A percentile compares a stretch with the other conserved stretches of the same genome.
phyloP scores from a whole-genome alignment of 2,329 filamentous ascomycete species.

The Didymella sp. region DNA sequence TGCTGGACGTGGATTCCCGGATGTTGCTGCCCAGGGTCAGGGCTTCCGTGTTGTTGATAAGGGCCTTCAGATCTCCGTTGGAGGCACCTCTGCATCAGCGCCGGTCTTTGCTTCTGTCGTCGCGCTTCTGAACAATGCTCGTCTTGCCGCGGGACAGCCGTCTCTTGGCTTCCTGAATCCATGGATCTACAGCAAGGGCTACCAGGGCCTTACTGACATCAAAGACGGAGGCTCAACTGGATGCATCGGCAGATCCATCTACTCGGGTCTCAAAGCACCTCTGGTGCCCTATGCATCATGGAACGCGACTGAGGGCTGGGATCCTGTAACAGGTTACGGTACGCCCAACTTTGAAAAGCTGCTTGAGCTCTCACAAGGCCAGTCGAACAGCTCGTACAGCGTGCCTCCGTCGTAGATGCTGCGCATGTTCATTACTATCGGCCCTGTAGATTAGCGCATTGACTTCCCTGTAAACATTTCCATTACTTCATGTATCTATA shows the following conservation, averaged over 20 bases:
- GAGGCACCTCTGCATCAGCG: constrained; percentile 51
- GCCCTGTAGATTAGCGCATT: not conserved
- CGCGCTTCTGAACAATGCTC: constrained; percentile 49
- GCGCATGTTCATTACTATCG: not conserved
- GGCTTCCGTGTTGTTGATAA: constrained; percentile 48
- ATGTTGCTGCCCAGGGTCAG: constrained; percentile 52
- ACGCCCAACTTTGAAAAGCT: constrained; percentile 49
- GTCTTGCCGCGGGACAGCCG: constrained; percentile 44
- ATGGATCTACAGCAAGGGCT: constrained; percentile 53
- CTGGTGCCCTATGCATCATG: constrained; percentile 56
- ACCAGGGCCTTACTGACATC: constrained; percentile 58
- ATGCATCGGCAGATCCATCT: constrained; percentile 52
- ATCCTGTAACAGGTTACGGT: constrained; percentile 57
- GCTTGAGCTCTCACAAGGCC: constrained; percentile 33
- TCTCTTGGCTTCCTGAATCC: constrained; percentile 51
- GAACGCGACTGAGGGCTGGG: constrained; percentile 60
- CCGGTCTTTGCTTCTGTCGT: constrained; percentile 50
- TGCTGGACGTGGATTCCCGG: constrained; percentile 54
- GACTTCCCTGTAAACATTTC: not conserved
- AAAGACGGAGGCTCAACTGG: constrained; percentile 56
- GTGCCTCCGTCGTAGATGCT: not conserved
- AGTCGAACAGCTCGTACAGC: constrained; percentile 28
- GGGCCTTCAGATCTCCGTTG: constrained; percentile 40
- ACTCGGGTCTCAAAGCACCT: constrained; percentile 48
- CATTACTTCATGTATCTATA: not conserved